These are phyloP conservation scores for Punica granatum DNA, from an alignment of 345 rosid species.

Conservation along the genomic window DNA sequence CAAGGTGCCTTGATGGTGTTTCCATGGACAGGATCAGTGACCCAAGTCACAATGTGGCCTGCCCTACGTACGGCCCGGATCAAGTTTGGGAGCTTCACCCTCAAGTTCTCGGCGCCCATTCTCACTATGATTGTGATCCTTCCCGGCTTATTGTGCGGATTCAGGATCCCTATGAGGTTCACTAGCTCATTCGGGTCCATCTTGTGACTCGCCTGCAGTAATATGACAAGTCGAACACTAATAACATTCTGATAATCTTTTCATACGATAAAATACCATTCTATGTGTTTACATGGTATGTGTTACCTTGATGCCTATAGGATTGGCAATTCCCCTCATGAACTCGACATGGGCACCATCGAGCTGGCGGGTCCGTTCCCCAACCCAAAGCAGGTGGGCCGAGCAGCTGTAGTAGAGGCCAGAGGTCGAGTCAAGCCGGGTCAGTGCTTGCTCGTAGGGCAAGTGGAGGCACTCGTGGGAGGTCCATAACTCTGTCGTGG, in stretches of 20 bases:
- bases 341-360: slow-evolving; percentile 65
- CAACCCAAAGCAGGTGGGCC: slow-evolving; percentile 62
- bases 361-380: slow-evolving; percentile 54
- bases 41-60: slow-evolving; percentile 64
- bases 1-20: slow-evolving; percentile 66
- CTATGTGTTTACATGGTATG: background rate
- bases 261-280: too few relatives aligned
- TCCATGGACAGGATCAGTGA: slow-evolving; percentile 63
- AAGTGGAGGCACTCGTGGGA: slow-evolving; percentile 59
- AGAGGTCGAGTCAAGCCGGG: slow-evolving; percentile 52
- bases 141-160: slow-evolving; percentile 54
- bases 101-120: slow-evolving; percentile 68
- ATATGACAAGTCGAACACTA: too few relatives aligned
- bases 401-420: slow-evolving; percentile 54
- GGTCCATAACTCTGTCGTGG: slow-evolving; percentile 58
- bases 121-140: slow-evolving; percentile 45
- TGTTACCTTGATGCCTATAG: slow-evolving; percentile 46
- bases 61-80: slow-evolving; percentile 56
- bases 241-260: too few relatives aligned
- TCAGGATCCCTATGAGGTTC: slow-evolving; percentile 44
- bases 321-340: slow-evolving; percentile 54
- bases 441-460: slow-evolving; percentile 57
- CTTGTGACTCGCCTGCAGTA: slow-evolving; percentile 59
- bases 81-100: slow-evolving; percentile 52
- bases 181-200: slow-evolving; percentile 63